Evolutionary conservation across 2,329 filamentous ascomycete genomes (phyloP), one percentile per base, ranked within the genome.

Genomic region (Phaeosphaeriaceae sp.): DNA sequence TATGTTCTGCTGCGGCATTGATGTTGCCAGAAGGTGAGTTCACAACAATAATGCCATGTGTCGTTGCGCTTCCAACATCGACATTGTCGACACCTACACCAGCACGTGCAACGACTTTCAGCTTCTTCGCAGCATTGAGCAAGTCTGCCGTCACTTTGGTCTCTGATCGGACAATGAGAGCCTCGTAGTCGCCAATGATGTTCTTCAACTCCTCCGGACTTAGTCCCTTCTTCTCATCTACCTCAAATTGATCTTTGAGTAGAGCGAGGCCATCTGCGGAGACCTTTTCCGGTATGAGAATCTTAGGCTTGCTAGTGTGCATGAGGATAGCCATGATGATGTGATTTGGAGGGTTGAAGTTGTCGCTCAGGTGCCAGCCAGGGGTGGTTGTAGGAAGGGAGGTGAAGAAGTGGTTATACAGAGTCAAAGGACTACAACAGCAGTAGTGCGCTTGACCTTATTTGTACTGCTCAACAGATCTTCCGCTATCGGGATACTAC

Each of bases 51-150:
- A 94, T 88, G 20, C 91, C 91, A 53, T 88, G 82, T 41, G 85
- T 82, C 0, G 91, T 94, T 2, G 91, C 91, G 7, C 87, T 86
- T 33, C 86, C 81, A 0, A 94, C 88, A 71, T 94, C 83, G 49
- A 95, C 91, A 78, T 94, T 93, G 78, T 94, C 91, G 22, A 94
- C 90, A 31, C 69, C 91, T 1, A 94, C 91, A 13, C 91, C 91
- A 13, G 91, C 91, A 60, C 91, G 84, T 2, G 91, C 91, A 21
- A 95, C 90, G 9, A 94, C 91, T 64, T 90, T 89, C 51, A 94
- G 83, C 58, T 87, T 89, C 65, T 82, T 85, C 10, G 86, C 91
- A 1, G 88, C 88, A 13, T 81, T 78, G 13, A 94, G 82, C 0
- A 94, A 82, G 2, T 84, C 80, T 0, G 89, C 84, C 0, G 89